Percentiles rank a stretch among this genome's conserved stretches.
Conservation (phyloP, 306 rosid genomes). For the Luffa acutangula region DNA sequence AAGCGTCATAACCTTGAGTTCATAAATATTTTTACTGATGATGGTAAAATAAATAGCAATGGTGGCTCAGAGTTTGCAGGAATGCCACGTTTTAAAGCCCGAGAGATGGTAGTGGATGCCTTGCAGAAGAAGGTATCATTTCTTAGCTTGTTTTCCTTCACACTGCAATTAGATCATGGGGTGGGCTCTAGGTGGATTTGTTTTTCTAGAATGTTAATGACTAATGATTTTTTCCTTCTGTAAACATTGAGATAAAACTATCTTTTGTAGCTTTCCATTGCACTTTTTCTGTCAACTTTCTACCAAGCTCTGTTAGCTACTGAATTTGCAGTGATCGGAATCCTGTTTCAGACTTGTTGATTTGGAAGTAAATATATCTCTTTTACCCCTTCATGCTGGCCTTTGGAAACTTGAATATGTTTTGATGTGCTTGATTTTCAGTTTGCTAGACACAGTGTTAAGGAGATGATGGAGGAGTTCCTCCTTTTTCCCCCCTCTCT, state of each 20-base stretch:
- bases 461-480: too few species aligned
- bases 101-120: conserved; percentile 65
- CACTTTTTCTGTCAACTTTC: neutral
- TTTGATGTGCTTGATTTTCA: neutral
- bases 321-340: neutral
- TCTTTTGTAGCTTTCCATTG: neutral
- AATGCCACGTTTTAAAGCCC: conserved; percentile 81
- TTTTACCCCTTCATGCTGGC: neutral
- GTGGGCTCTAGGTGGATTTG: too few species aligned
- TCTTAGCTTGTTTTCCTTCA: neutral
- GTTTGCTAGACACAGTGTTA: too few species aligned
- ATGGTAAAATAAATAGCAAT: conserved; percentile 79
- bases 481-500: too few species aligned
- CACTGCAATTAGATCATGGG: neutral
- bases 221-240: neutral
- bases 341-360: neutral
- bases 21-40: conserved; percentile 71
- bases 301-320: neutral
- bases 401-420: neutral
- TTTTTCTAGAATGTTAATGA: neutral
- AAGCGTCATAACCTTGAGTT: conserved; percentile 75
- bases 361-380: neutral
- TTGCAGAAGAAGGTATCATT: conserved; percentile 63
- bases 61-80: conserved; percentile 78
- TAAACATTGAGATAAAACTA: neutral